These are phyloP conservation scores for Penicillium steckii DNA, from an alignment of 495 filamentous ascomycete species.

Conservation along the genomic window DNA sequence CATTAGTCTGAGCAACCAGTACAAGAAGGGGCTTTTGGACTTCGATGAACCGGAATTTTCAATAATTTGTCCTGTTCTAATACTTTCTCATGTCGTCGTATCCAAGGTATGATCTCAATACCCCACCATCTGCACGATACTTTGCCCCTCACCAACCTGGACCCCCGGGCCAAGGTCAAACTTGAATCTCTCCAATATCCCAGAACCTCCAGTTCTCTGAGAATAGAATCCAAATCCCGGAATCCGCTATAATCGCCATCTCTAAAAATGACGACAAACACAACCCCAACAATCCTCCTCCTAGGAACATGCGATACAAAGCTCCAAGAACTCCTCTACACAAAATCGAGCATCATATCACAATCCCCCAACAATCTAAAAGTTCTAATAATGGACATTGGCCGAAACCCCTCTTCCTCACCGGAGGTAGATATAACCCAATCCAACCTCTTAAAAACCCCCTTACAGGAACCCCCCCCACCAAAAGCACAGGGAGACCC, in stretches of 20 bases:
- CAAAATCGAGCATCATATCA: constrained; percentile 41
- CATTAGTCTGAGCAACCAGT: too few species aligned
- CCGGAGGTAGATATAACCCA: constrained; percentile 48
- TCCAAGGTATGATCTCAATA: too few species aligned
- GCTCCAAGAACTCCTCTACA: constrained; percentile 57
- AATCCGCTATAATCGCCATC: too few species aligned
- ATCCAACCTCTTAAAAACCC: constrained; percentile 27
- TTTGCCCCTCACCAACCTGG: neutral
- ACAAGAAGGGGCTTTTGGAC: too few species aligned
- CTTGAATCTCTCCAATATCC: neutral
- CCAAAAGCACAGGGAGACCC: too few species aligned
- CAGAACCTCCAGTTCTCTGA: too few species aligned
- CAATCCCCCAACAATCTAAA: constrained; percentile 21
- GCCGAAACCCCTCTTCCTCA: constrained; percentile 40
- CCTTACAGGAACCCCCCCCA: neutral
- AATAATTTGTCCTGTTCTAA: too few species aligned
- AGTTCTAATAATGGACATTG: constrained; percentile 58
- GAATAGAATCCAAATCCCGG: too few species aligned
- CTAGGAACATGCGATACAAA: constrained; percentile 72
- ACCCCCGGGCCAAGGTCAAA: neutral
- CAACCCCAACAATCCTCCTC: constrained; percentile 49
- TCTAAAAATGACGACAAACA: constrained; percentile 5
- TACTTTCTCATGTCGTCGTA: too few species aligned
- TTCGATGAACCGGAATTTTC: too few species aligned
- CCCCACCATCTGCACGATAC: too few species aligned